Evolutionary conservation across 441 rosid genomes (phyloP).

Genomic region (Melastoma candidum): DNA sequence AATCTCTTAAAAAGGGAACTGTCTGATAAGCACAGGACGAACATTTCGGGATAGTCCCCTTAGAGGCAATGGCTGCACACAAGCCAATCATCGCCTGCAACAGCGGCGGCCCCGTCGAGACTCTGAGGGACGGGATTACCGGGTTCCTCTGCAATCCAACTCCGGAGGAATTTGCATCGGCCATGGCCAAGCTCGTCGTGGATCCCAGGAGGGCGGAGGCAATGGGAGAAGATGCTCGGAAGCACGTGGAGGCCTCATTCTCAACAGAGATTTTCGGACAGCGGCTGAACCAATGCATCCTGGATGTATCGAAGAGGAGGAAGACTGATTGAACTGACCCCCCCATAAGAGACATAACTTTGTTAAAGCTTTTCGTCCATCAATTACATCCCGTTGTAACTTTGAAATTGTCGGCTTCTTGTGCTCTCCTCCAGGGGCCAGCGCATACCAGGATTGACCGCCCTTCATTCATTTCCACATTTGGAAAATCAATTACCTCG

Average conservation of each 20-base stretch:
- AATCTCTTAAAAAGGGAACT: no score
- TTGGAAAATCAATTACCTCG: no score
- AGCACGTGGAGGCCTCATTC: slow-evolving; percentile 50
- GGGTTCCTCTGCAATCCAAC: slow-evolving; percentile 78
- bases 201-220: slow-evolving; percentile 48
- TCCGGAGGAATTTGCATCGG: slow-evolving; percentile 47
- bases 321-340: slow-evolving; percentile 34
- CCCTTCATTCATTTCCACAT: no score
- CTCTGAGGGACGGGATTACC: slow-evolving; percentile 54
- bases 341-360: no score
- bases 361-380: no score
- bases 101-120: slow-evolving; percentile 87
- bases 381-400: no score
- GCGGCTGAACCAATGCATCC: slow-evolving; percentile 44
- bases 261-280: slow-evolving; percentile 65
- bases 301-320: slow-evolving; percentile 24
- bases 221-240: slow-evolving; percentile 61
- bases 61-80: slow-evolving; percentile 88
- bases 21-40: slow-evolving; percentile 52
- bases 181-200: slow-evolving; percentile 59
- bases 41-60: slow-evolving; percentile 89
- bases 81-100: slow-evolving; percentile 85
- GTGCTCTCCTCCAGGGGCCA: no score
- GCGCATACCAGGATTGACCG: no score
- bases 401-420: no score